Evolutionary conservation across 2,329 filamentous ascomycete species (phyloP).

Genomic region (Pleoardoris graminearum): DNA sequence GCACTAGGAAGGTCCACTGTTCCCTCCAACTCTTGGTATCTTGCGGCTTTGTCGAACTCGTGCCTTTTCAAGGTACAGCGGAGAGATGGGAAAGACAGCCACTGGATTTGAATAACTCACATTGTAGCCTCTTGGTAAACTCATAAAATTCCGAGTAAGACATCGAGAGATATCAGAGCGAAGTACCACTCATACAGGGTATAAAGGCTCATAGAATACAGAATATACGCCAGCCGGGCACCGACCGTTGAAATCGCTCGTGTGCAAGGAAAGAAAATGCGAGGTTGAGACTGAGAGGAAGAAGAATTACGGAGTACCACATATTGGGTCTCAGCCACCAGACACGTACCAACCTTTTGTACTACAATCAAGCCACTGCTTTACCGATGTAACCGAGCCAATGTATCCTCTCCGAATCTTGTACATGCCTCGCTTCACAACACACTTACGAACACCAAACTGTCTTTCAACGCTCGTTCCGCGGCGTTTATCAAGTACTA

Average conservation of each 20-base stretch:
- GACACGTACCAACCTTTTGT: conserved; percentile 9
- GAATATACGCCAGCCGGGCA: neutral
- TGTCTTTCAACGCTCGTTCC: neutral
- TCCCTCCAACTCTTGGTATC: neutral
- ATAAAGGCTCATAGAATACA: neutral
- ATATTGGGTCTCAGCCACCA: conserved; percentile 8
- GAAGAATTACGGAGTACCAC: neutral
- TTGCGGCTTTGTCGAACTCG: neutral
- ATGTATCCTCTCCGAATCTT: conserved; percentile 1
- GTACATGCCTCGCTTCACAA: conserved; percentile 2
- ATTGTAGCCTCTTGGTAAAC: neutral
- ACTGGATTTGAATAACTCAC: neutral
- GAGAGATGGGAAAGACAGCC: neutral
- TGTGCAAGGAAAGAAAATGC: neutral
- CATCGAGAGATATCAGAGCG: conserved; percentile 1
- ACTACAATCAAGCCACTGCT: conserved; percentile 6
- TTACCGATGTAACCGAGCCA: conserved; percentile 10
- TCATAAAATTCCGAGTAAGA: neutral
- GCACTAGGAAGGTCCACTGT: neutral
- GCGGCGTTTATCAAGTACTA: neutral
- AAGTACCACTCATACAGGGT: neutral
- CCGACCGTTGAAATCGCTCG: neutral
- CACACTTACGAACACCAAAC: neutral
- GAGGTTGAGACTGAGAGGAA: neutral
- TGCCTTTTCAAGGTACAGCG: neutral